Evolutionary conservation across 306 rosid genomes (phyloP).

Genomic region (Lathyrus oleraceus): DNA sequence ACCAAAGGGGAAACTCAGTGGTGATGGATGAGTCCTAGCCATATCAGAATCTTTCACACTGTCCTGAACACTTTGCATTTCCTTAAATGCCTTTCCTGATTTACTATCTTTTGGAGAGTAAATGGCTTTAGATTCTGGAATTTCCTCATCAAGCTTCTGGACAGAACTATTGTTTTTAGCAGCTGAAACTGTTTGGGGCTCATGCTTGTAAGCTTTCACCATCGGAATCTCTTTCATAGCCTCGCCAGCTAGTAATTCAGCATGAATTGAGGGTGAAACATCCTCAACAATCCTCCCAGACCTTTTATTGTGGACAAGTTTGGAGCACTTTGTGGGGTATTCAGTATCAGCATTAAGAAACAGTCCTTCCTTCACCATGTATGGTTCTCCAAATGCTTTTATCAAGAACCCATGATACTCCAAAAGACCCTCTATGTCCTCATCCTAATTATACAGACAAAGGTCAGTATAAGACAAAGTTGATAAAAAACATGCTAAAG

Average conservation of each 20-base stretch:
- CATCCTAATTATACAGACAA: constrained; percentile 65
- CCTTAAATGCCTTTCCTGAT: constrained; percentile 43
- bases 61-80: constrained; percentile 38
- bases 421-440: constrained; percentile 69
- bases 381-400: constrained; percentile 76
- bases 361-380: constrained; percentile 85
- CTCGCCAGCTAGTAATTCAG: constrained; percentile 40
- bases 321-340: constrained; percentile 82
- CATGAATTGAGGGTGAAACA: constrained; percentile 49
- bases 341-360: constrained; percentile 73
- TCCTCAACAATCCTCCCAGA: constrained; percentile 62
- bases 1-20: constrained; percentile 43
- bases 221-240: constrained; percentile 41
- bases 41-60: constrained; percentile 38
- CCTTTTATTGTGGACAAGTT: constrained; percentile 76
- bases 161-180: constrained; percentile 42
- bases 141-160: constrained; percentile 57
- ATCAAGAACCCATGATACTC: constrained; percentile 76
- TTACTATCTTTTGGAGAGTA: constrained; percentile 48
- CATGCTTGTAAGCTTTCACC: constrained; percentile 39
- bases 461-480: constrained; percentile 33
- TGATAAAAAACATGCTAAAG: constrained; percentile 28
- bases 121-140: constrained; percentile 42
- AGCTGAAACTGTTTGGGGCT: constrained; percentile 40
- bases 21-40: constrained; percentile 38